Percentiles rank a stretch among this genome's conserved stretches.
phyloP scores from a whole-genome alignment of 495 filamentous ascomycete genomes.

The Hypoxylon intermedium region DNA sequence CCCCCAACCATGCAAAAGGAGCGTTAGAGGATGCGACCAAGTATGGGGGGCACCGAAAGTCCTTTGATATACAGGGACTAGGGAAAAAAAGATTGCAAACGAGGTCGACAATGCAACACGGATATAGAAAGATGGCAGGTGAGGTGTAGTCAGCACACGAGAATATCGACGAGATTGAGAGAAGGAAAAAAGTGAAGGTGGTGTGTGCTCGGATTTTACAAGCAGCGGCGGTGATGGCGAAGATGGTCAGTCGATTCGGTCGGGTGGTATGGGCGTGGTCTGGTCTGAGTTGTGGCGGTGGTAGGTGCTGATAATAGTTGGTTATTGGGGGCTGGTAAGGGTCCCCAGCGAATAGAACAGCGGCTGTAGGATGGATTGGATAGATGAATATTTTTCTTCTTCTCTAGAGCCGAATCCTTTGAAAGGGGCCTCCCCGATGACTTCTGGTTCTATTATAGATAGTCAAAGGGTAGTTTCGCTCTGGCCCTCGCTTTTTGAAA shows the following conservation, averaged over 20 bases:
- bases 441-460: neutral
- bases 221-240: slow-evolving; percentile 46
- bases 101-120: slow-evolving; percentile 13
- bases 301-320: slow-evolving; percentile 31
- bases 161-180: slow-evolving; percentile 27
- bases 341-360: slow-evolving; percentile 22
- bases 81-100: slow-evolving; percentile 21
- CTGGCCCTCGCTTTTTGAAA: neutral
- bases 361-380: slow-evolving; percentile 19
- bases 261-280: slow-evolving; percentile 38
- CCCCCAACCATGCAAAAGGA: slow-evolving; percentile 32
- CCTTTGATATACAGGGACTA: slow-evolving; percentile 27
- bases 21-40: slow-evolving; percentile 31
- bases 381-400: slow-evolving; percentile 1
- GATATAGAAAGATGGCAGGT: slow-evolving; percentile 23
- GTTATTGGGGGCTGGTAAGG: slow-evolving; percentile 39
- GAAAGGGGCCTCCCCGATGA: slow-evolving; percentile 5
- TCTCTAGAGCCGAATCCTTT: slow-evolving; percentile 1
- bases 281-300: slow-evolving; percentile 37
- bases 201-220: slow-evolving; percentile 39
- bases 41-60: slow-evolving; percentile 21
- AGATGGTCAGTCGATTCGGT: slow-evolving; percentile 42
- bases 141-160: slow-evolving; percentile 20
- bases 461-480: neutral
- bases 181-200: slow-evolving; percentile 28